Base-by-base conservation (phyloP, 495 filamentous ascomycete species). In the Pyrenopolyporus hunteri region DNA sequence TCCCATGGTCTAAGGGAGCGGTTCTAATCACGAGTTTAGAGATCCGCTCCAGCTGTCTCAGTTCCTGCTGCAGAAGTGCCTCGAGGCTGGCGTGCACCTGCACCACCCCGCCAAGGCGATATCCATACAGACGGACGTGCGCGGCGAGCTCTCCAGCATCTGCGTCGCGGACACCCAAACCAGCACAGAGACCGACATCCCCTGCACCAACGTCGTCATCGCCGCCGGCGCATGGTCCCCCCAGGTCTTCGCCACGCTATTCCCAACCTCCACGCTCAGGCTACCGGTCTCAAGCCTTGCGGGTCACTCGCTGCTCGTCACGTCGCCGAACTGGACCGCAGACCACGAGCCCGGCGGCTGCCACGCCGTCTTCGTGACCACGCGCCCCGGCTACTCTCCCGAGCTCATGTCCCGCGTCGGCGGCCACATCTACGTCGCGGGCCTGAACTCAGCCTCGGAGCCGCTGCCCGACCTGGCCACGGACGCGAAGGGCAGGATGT, bases 341-440 rank as follows among this genome's bases (percentile, higher is more conserved):
- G 67, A 66, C 17, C 46, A 57, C 2, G 68, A 73, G 22, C 33
- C 51, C 6, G 69, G 67, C 6, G 67, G 70, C 8, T 91, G 88
- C 67, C 86, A 92, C 67, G 87, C 90, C 1, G 71, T 93, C 3
- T 93, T 90, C 73, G 86, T 87, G 0, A 83, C 83, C 2, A 76
- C 76, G 59, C 48, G 65, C 1, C 74, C 73, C 20, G 83, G 79
- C 0, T 91, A 87, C 72, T 84, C 82, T 7, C 90, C 90, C 0
- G 90, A 94, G 73, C 75, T 91, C 6, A 92, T 91, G 71, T 84
- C 84, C 2, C 79, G 90, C 4, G 56, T 81, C 2, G 82, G 83
- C 1, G 83, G 82, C 0, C 82, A 91, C 44, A 84, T 93, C 10
- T 92, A 91, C 66, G 73, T 94, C 57, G 89, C 87, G 0, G 90